phyloP scores from a whole-genome alignment of 148 eudicot species.

The Simmondsia chinensis region DNA sequence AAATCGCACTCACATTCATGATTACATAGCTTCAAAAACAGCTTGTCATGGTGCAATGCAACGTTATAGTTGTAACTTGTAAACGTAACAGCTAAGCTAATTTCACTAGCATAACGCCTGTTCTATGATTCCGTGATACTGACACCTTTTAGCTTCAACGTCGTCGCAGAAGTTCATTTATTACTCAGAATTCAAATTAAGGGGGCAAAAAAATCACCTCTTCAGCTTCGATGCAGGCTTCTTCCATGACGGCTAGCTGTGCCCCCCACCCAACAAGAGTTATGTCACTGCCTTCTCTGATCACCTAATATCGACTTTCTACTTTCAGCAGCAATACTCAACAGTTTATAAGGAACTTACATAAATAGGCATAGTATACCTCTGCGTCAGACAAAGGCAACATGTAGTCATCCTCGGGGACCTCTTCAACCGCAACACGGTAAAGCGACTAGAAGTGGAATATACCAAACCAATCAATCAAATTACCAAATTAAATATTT shows the following conservation, averaged over 20 bases:
- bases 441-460: conserved; percentile 66
- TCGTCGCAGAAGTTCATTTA: too few species aligned
- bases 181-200: not conserved
- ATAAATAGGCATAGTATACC: conserved; percentile 27
- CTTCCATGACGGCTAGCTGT: conserved; percentile 77
- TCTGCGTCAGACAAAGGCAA: conserved; percentile 89
- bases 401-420: conserved; percentile 88
- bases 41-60: too few species aligned
- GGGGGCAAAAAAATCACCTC: conserved; percentile 34
- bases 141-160: too few species aligned
- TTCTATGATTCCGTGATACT: too few species aligned
- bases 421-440: conserved; percentile 93
- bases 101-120: too few species aligned
- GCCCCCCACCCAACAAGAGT: conserved; percentile 99
- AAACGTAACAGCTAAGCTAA: too few species aligned
- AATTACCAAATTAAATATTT: not conserved
- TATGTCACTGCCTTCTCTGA: conserved; percentile 85
- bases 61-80: too few species aligned
- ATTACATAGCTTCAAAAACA: too few species aligned
- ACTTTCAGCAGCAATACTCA: not conserved
- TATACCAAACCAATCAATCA: not conserved
- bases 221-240: conserved; percentile 89
- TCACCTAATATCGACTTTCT: conserved; percentile 44
- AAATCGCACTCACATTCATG: too few species aligned
- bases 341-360: not conserved